Evolutionary conservation across 164 flowering plant genomes (phyloP), one percentile per base, ranked within the genome.

Genomic region (Nelumbo lutea): DNA sequence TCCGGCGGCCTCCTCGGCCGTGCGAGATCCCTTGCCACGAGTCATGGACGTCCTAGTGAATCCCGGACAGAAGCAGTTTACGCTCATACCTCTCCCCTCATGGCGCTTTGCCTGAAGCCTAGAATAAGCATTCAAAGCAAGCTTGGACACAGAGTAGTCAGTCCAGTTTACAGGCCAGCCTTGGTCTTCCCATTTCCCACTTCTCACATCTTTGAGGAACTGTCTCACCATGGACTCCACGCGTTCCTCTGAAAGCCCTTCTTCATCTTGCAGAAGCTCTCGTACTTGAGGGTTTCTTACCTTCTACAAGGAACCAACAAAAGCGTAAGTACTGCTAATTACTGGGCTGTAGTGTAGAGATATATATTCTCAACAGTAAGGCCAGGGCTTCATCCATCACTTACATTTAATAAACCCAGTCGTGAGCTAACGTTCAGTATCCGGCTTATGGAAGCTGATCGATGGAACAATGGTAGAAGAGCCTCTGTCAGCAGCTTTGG

Each of bases 131-230:
- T 91, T 94, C 11, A 91, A 76, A 1, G 95, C 98, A 45, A 91
- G 76, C 77, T 94, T 94, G 4, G 98, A 94, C 7, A 94, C 93
- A 0, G 98, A 80, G 53, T 91, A 94, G 65, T 90, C 98, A 0
- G 97, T 83, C 98, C 98, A 94, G 1, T 77, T 27, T 60, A 82
- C 78, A 2, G 97, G 98, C 98, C 98, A 94, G 14, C 98, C 97
- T 74, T 73, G 73, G 8, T 63, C 81, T 53, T 73, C 42, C 97
- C 98, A 94, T 3, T 71, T 78, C 59, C 95, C 93, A 0, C 45
- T 75, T 75, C 78, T 79, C 72, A 91, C 97, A 8, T 80, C 66
- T n/a, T 80, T 74, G 0, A 88, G 80, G 62, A 94, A 91, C 68
- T 71, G 8, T 2, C 48, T 48, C 6, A 83, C 82, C 57, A 90